These are phyloP conservation scores for Russula griseocarnosa DNA, from an alignment of 768 basidiomycete species.

Conservation along the genomic window DNA sequence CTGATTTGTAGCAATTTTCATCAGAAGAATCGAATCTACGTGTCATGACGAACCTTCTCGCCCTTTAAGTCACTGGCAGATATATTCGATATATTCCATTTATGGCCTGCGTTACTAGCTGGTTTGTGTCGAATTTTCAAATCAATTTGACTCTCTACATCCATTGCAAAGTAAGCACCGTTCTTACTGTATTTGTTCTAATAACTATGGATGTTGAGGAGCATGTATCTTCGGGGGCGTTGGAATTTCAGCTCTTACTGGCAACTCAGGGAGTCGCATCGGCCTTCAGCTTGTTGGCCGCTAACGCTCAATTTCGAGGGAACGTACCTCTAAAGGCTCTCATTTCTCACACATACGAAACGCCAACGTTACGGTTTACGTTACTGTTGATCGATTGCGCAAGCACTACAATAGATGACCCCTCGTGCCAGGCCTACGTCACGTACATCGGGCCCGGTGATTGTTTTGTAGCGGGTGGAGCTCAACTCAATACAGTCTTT, in stretches of 20 bases:
- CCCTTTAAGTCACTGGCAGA: conserved; percentile 36
- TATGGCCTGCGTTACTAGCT: conserved; percentile 31
- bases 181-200: conserved; percentile 21
- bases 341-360: conserved; percentile 37
- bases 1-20: conserved; percentile 31
- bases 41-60: conserved; percentile 32
- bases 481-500: conserved; percentile 54
- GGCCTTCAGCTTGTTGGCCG: not conserved
- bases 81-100: conserved; percentile 31
- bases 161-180: conserved; percentile 12
- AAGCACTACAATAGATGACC: too few relatives aligned
- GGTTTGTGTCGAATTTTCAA: conserved; percentile 34
- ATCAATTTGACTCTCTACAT: not conserved
- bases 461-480: conserved; percentile 46
- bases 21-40: conserved; percentile 22
- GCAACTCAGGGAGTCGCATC: conserved; percentile 38
- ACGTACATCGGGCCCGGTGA: conserved; percentile 38
- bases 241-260: conserved; percentile 42
- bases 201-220: conserved; percentile 46
- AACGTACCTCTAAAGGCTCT: conserved; percentile 23
- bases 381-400: conserved; percentile 19
- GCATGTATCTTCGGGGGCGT: conserved; percentile 47
- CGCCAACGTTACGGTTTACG: conserved; percentile 35
- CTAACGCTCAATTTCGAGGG: not conserved
- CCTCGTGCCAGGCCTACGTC: conserved; percentile 36